These are phyloP conservation scores for Boletus insuetus DNA, from an alignment of 768 basidiomycete genomes.

Conservation along the genomic window DNA sequence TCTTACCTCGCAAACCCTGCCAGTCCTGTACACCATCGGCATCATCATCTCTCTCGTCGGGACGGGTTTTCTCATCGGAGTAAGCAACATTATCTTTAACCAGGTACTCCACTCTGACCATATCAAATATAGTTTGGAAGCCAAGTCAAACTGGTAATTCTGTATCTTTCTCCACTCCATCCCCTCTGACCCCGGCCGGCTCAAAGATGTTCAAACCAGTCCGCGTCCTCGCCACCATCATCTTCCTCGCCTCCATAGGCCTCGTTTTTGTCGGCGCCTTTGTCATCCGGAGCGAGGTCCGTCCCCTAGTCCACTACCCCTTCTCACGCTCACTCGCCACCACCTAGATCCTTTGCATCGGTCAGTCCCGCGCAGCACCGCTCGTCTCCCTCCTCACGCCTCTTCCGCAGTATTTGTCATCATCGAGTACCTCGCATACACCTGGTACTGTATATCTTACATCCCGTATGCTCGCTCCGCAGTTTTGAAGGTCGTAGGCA, in stretches of 20 bases:
- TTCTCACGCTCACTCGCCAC: not conserved
- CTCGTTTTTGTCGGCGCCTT: conserved; percentile 88
- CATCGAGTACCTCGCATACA: conserved; percentile 87
- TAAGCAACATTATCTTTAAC: conserved; percentile 39
- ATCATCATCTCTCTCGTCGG: conserved; percentile 80
- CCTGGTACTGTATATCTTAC: conserved; percentile 86
- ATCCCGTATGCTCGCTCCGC: conserved; percentile 87
- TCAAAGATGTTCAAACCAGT: conserved; percentile 92
- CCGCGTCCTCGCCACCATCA: conserved; percentile 74
- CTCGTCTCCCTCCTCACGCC: not conserved
- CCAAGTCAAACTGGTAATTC: conserved; percentile 74
- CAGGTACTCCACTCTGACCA: not conserved
- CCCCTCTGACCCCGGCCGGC: not conserved
- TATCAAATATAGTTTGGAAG: conserved; percentile 55
- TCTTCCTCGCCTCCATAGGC: conserved; percentile 75
- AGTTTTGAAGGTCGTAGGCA: conserved; percentile 61
- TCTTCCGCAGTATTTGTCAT: conserved; percentile 73
- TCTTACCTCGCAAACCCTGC: not conserved
- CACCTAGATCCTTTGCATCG: conserved; percentile 60
- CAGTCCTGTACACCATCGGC: conserved; percentile 82
- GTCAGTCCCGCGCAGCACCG: conserved; percentile 34
- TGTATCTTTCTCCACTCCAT: not conserved
- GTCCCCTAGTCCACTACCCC: conserved; percentile 24
- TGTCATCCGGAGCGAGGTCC: conserved; percentile 62
- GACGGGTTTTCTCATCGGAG: conserved; percentile 89